phyloP scores from a whole-genome alignment of 2,329 filamentous ascomycete species.

The Diaporthe citri region DNA sequence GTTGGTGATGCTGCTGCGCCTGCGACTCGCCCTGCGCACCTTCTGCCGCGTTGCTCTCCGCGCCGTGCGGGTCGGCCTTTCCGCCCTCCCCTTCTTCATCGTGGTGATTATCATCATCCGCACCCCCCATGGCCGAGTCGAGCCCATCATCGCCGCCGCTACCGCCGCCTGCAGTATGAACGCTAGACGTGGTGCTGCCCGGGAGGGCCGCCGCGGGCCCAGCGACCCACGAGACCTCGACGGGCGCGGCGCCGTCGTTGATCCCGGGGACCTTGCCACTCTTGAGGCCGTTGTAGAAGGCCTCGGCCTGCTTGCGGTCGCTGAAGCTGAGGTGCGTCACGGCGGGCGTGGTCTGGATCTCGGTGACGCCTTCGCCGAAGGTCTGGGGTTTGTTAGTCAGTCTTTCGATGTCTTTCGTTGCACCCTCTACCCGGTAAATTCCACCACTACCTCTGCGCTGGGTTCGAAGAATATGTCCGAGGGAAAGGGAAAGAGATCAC shows the following conservation, averaged over 20 bases:
- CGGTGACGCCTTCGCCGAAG: conserved; percentile 70
- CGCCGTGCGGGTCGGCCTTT: conserved; percentile 41
- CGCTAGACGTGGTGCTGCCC: conserved; percentile 42
- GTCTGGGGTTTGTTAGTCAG: conserved; percentile 57
- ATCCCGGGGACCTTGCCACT: conserved; percentile 72
- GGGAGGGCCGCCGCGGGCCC: conserved; percentile 45
- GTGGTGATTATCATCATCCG: conserved; percentile 18
- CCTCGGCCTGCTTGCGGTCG: conserved; percentile 79
- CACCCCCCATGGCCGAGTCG: conserved; percentile 22
- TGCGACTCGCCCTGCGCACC: not conserved
- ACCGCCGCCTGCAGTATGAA: conserved; percentile 37
- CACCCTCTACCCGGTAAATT: no score
- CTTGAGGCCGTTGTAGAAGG: conserved; percentile 71
- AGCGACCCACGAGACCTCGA: conserved; percentile 76
- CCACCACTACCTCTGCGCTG: not conserved
- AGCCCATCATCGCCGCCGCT: not conserved
- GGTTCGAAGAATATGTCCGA: not conserved
- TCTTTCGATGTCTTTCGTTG: not conserved
- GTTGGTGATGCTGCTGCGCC: conserved; percentile 44
- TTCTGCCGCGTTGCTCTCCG: conserved; percentile 9
- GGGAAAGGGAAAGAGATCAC: conserved; percentile 49
- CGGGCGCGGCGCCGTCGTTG: conserved; percentile 71
- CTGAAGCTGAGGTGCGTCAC: conserved; percentile 72
- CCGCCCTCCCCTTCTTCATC: conserved; percentile 44
- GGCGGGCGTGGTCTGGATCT: conserved; percentile 62